Conservation (phyloP, 768 basidiomycete genomes). For the Auricularia auricula-judae region DNA sequence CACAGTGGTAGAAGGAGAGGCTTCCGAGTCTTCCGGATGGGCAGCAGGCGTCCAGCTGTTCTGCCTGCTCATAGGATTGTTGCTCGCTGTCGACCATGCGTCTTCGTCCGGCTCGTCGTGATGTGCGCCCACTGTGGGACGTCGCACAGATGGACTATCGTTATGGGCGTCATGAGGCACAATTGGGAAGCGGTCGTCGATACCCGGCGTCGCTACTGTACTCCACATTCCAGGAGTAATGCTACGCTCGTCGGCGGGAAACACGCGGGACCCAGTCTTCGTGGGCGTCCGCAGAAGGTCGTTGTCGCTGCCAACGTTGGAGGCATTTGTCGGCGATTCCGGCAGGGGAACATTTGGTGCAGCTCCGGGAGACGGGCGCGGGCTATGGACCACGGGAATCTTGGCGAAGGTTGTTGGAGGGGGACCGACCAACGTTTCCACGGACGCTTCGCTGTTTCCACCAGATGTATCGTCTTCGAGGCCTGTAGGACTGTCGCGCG, state of each 20-base stretch:
- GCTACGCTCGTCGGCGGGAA: not conserved
- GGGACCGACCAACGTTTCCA: not conserved
- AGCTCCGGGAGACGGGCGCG: not conserved
- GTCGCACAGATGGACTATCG: not conserved
- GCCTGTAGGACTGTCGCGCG: not conserved
- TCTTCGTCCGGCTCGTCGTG: constrained; percentile 3
- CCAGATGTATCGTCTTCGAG: not conserved
- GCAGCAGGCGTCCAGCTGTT: constrained; percentile 9
- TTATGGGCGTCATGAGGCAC: constrained; percentile 1
- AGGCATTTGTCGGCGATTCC: not conserved
- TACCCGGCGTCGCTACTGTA: constrained; percentile 64
- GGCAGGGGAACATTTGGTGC: not conserved
- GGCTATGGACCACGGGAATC: not conserved
- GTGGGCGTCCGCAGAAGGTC: not conserved
- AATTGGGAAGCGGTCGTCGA: constrained; percentile 12
- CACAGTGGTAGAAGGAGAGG: not conserved
- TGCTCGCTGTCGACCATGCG: constrained; percentile 4
- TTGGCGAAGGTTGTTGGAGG: not conserved
- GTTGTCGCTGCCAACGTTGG: not conserved
- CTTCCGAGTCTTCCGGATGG: not conserved
- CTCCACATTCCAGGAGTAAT: constrained; percentile 56
- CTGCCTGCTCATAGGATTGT: constrained; percentile 4
- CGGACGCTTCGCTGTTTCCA: not conserved
- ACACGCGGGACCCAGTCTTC: not conserved
- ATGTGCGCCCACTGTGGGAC: not conserved